Base-by-base conservation (phyloP, 2,329 filamentous ascomycete species). In the Xylaria multiplex region DNA sequence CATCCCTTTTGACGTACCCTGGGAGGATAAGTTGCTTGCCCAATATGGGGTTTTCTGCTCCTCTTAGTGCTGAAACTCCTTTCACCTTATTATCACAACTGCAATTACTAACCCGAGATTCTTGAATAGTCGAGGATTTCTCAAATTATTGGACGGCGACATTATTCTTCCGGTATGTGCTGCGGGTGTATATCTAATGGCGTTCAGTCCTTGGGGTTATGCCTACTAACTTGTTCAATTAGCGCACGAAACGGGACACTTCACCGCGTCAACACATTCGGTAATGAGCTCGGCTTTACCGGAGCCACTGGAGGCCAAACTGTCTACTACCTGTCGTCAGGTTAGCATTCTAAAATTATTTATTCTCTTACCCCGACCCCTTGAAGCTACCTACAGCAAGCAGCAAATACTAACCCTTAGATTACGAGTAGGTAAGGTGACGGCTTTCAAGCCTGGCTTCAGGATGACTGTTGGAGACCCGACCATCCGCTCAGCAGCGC, bases 391-490 rank as follows among this genome's bases (percentile, higher is more conserved):
- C 35, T 45, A 37, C 24, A 5, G 24, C 19, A 14, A 50, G 2
- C 16, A 19, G 13, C 1, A 16, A 22, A 32, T 5, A 45, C 52
- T 65, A 2, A 65, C 46, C n/a, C 30, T 6, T 46, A 16, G 11
- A 37, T 27, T 6, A 1, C 37, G 53, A 54, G 24, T 42, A 65
- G 66, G 63, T 14, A 76, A 76, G 61, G 78, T 78, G 19, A 80
- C 78, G 1, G 78, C 78, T 27, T 80, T 80, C 73, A 79, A 74
- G 65, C 70, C 78, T 67, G 77, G 79, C 4, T 81, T 81, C 72
- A 77, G 79, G 64, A 80, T 81, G 79, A 78, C 79, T 2, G 78
- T 79, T 37, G 79, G 79, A 32, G 76, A 80, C 62, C 75, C 79
- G 1, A 71, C 13, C 45, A 72, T 74, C 67, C 73, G 72, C 19